phyloP scores from a whole-genome alignment of 192 early-diverging fungal species.

The Rhizoclosmatium sp. region DNA sequence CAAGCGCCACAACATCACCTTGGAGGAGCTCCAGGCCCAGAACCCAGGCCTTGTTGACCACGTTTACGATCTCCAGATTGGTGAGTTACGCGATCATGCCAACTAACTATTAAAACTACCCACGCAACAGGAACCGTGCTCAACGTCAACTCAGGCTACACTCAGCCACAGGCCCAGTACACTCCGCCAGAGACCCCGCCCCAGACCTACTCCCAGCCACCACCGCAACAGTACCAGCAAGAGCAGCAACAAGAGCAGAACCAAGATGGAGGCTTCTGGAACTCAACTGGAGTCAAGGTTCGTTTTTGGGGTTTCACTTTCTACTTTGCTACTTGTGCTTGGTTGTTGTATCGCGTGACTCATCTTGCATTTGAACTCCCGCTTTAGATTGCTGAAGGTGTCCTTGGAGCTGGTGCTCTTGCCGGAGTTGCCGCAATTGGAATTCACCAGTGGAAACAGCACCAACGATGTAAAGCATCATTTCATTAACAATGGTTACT shows the following conservation, averaged over 20 bases:
- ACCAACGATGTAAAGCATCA: slow-evolving; percentile 11
- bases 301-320: not conserved
- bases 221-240: not conserved
- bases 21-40: slow-evolving; percentile 1
- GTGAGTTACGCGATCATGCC: not conserved
- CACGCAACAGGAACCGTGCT: not conserved
- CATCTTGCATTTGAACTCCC: not conserved
- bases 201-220: not conserved
- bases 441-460: slow-evolving; percentile 44
- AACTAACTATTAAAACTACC: too few relatives aligned
- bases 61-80: slow-evolving; percentile 29
- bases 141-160: not conserved
- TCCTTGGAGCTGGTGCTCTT: slow-evolving; percentile 51
- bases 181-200: not conserved
- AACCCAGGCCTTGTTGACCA: slow-evolving; percentile 15
- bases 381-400: slow-evolving; percentile 10
- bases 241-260: slow-evolving; percentile 1
- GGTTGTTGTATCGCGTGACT: not conserved
- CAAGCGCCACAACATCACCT: not conserved
- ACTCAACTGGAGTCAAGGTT: not conserved
- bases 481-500: too few relatives aligned
- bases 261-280: not conserved
- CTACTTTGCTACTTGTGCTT: not conserved
- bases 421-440: slow-evolving; percentile 48
- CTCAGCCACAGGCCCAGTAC: not conserved